A percentile compares a stretch with the other conserved stretches of the same genome.
Evolutionary conservation across 306 rosid genomes (phyloP).

Genomic region (Astragalus membranaceus): DNA sequence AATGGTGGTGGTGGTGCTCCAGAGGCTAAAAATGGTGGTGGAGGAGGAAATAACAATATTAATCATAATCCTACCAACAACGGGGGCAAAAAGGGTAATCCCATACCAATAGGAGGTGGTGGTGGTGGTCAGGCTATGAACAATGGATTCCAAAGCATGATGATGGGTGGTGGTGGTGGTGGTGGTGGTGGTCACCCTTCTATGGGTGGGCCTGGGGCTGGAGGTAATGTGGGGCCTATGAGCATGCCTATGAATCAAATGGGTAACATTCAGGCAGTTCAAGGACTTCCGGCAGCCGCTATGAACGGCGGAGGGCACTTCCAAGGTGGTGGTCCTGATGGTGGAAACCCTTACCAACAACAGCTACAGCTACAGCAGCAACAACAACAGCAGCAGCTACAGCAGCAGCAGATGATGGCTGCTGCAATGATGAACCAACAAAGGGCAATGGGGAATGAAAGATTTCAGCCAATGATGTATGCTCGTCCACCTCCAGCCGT

Average conservation of each 20-base stretch:
- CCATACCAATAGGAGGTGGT: slow-evolving; percentile 19
- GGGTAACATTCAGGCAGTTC: slow-evolving; percentile 57
- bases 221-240: slow-evolving; percentile 43
- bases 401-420: slow-evolving; percentile 56
- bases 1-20: slow-evolving; percentile 6
- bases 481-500: slow-evolving; percentile 53
- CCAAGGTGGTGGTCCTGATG: slow-evolving; percentile 42
- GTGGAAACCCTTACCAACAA: slow-evolving; percentile 45
- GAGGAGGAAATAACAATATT: not conserved
- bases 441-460: slow-evolving; percentile 50
- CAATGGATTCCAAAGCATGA: slow-evolving; percentile 38
- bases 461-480: slow-evolving; percentile 87
- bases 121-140: slow-evolving; percentile 28
- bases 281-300: slow-evolving; percentile 61
- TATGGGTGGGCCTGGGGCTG: slow-evolving; percentile 23
- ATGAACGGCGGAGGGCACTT: slow-evolving; percentile 36
- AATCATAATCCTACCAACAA: slow-evolving; percentile 15
- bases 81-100: slow-evolving; percentile 34
- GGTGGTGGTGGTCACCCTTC: slow-evolving; percentile 11
- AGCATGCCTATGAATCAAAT: slow-evolving; percentile 41
- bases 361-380: slow-evolving; percentile 48
- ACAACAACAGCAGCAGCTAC: slow-evolving; percentile 48
- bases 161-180: slow-evolving; percentile 18
- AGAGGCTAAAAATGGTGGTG: slow-evolving; percentile 19
- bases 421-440: slow-evolving; percentile 73